Conservation (phyloP, 441 rosid genomes). For the Codiaeum variegatum region DNA sequence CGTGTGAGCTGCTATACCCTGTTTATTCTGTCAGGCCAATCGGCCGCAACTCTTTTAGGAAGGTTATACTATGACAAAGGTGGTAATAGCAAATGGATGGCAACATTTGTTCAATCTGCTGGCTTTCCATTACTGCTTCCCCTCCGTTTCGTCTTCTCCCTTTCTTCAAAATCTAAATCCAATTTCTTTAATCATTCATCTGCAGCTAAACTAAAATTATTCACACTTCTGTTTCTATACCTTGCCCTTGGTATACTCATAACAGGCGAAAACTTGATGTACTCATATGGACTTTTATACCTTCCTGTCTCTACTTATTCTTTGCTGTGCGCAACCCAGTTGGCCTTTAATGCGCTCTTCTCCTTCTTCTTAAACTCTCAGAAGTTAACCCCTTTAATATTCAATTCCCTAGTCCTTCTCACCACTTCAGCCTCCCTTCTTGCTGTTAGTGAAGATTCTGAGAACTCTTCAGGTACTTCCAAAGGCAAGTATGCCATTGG, state of each 20-base stretch:
- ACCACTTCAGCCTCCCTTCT: conserved; percentile 50
- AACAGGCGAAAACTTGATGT: conserved; percentile 51
- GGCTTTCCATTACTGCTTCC: conserved; percentile 56
- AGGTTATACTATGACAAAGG: conserved; percentile 54
- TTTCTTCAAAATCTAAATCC: neutral
- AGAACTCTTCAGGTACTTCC: conserved; percentile 19
- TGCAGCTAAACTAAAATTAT: conserved; percentile 17
- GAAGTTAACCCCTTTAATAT: conserved; percentile 43
- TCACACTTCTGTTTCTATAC: conserved; percentile 31
- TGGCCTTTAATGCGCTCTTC: conserved; percentile 54
- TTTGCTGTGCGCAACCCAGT: conserved; percentile 48
- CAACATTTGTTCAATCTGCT: conserved; percentile 54
- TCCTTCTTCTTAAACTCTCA: conserved; percentile 53
- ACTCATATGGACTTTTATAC: conserved; percentile 51
- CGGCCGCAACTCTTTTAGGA: conserved; percentile 47
- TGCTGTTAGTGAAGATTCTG: conserved; percentile 41
- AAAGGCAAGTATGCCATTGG: conserved; percentile 40
- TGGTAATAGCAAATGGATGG: conserved; percentile 69
- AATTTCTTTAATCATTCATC: neutral
- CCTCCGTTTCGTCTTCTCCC: conserved; percentile 29
- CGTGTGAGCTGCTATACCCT: conserved; percentile 32
- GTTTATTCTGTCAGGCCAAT: conserved; percentile 46
- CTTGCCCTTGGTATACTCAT: conserved; percentile 40
- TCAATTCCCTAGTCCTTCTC: conserved; percentile 50
- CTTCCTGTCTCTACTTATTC: conserved; percentile 65